Evolutionary conservation across 2,329 filamentous ascomycete species (phyloP).

Genomic region (Cladosporium oxysporum): DNA sequence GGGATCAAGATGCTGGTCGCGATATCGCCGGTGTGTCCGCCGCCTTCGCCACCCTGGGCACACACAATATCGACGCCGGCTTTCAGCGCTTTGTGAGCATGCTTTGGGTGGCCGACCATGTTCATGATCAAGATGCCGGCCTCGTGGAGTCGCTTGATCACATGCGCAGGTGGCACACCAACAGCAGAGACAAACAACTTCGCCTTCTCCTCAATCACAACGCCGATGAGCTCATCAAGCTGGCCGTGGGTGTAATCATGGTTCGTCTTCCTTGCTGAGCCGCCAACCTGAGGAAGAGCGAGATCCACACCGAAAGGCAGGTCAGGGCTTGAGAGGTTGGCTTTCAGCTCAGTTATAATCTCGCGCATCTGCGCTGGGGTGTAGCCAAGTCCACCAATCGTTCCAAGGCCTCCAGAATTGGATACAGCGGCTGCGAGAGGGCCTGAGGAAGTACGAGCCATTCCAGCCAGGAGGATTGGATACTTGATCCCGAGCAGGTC

Average conservation of each 20-base stretch:
- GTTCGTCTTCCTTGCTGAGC: slow-evolving; percentile 81
- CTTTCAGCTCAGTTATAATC: slow-evolving; percentile 85
- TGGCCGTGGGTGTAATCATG: slow-evolving; percentile 93
- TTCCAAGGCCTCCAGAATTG: slow-evolving; percentile 79
- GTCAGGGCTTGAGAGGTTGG: slow-evolving; percentile 63
- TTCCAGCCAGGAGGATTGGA: slow-evolving; percentile 88
- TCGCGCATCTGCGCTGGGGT: slow-evolving; percentile 72
- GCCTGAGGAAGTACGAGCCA: slow-evolving; percentile 82
- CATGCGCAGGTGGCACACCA: slow-evolving; percentile 73
- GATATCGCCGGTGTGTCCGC: slow-evolving; percentile 88
- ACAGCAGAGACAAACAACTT: slow-evolving; percentile 85
- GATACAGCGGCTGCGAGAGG: slow-evolving; percentile 81
- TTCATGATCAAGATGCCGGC: slow-evolving; percentile 90
- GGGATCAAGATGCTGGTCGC: slow-evolving; percentile 85
- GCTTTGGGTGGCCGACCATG: slow-evolving; percentile 92
- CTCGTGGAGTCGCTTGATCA: slow-evolving; percentile 75
- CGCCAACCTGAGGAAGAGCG: slow-evolving; percentile 85
- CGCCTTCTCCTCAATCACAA: slow-evolving; percentile 82
- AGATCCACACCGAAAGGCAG: slow-evolving; percentile 91
- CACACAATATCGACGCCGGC: slow-evolving; percentile 89
- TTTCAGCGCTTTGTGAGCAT: slow-evolving; percentile 84
- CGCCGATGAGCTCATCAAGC: slow-evolving; percentile 82
- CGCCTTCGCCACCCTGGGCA: slow-evolving; percentile 89
- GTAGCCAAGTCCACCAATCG: slow-evolving; percentile 65
- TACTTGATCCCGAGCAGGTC: slow-evolving; percentile 79